These are phyloP conservation scores for Ceratocystis alfenasii DNA, from an alignment of 2,329 filamentous ascomycete species.

Conservation along the genomic window DNA sequence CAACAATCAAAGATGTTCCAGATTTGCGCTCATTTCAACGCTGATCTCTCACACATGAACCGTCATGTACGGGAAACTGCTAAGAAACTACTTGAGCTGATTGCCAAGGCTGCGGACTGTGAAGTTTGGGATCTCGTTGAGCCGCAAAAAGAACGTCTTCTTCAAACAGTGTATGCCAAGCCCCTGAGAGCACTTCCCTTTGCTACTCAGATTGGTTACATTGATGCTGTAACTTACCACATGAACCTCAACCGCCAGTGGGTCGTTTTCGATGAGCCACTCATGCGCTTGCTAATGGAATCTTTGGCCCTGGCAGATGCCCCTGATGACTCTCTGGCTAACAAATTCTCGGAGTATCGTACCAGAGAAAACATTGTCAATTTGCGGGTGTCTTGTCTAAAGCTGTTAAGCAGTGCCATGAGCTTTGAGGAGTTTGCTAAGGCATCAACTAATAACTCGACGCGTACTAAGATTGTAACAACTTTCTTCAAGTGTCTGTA, in stretches of 20 bases:
- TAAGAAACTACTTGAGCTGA: conserved; percentile 64
- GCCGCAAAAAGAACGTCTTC: conserved; percentile 76
- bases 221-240: conserved; percentile 94
- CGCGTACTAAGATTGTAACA: conserved; percentile 63
- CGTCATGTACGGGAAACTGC: conserved; percentile 83
- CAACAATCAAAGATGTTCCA: conserved; percentile 33
- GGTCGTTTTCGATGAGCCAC: conserved; percentile 79
- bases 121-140: conserved; percentile 80
- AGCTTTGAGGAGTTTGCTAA: conserved; percentile 83
- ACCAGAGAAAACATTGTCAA: conserved; percentile 93
- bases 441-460: conserved; percentile 46
- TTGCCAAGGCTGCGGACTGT: conserved; percentile 64
- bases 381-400: conserved; percentile 84
- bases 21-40: conserved; percentile 74
- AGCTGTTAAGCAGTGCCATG: conserved; percentile 85
- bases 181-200: conserved; percentile 87
- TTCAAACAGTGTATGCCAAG: conserved; percentile 92
- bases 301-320: conserved; percentile 88
- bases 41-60: conserved; percentile 90
- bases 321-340: conserved; percentile 79
- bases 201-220: conserved; percentile 90
- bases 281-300: conserved; percentile 85
- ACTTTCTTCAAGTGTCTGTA: conserved; percentile 98
- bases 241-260: conserved; percentile 81
- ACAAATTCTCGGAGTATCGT: conserved; percentile 86